Evolutionary conservation across 169 alveolate species (phyloP), one percentile per base, ranked within the genome.

Genomic region (Plasmodium ovale): DNA sequence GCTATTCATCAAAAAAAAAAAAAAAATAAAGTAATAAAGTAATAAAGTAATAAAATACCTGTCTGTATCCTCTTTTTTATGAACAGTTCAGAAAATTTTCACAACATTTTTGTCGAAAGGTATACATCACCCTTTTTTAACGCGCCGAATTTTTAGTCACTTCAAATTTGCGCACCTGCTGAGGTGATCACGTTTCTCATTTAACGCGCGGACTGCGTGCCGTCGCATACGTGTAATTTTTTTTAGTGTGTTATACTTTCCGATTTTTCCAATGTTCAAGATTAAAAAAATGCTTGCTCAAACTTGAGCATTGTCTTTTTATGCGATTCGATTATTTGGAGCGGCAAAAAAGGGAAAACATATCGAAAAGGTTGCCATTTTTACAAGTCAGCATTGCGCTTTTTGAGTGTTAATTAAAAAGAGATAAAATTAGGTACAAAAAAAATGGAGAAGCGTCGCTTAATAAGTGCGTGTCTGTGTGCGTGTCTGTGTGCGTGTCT

Each of bases 11-110:
- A n/a, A n/a, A 9, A 9, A 39, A 39, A 39, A 60, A 25, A 60
- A 59, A 59, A 59, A 23, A 59, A 14, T 53, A 25, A 59, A 59
- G 29, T 23, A 29, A 59, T 27, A 4, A 59, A 59, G 29, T 54
- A 59, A 1, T 1, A 60, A 60, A 16, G 1, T 44, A 21, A 10
- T 7, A 2, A 5, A 67, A 33, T 64, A 25, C 42, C 37, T 39
- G n/a, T n/a, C n/a, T n/a, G n/a, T n/a, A n/a, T n/a, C n/a, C n/a
- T 5, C 19, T 60, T 56, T 73, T 59, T 60, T 74, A 74, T 65
- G 62, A 39, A 74, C 65, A 37, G 64, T 39, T 74, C 88, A 16
- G 69, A 74, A 74, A 42, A 42, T 51, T 47, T 9, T 29, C 31
- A 29, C 14, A 31, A 25, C 27, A 7, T 5, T 19, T 72, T 72